Percentiles rank a stretch among this genome's conserved stretches.
Conservation (phyloP, 2,329 filamentous ascomycete genomes). For the Cladosporium oxysporum region DNA sequence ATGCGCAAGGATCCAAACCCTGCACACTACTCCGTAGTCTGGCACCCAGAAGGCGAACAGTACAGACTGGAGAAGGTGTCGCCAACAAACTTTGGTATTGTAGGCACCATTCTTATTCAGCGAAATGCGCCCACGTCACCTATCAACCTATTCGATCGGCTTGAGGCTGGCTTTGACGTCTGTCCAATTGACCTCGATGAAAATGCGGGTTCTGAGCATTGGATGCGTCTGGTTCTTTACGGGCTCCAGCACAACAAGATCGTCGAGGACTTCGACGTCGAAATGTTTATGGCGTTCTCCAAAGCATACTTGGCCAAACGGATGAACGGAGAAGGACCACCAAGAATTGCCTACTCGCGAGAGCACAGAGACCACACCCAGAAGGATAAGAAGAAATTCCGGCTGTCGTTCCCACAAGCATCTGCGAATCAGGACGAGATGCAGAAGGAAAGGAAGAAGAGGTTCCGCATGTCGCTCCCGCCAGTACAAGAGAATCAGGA, state of each 20-base stretch:
- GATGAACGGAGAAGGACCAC: slow-evolving; percentile 20
- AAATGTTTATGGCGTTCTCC: slow-evolving; percentile 26
- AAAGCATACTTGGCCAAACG: slow-evolving; percentile 23
- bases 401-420: slow-evolving; percentile 16
- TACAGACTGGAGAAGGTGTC: slow-evolving; percentile 17
- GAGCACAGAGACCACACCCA: slow-evolving; percentile 19
- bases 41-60: slow-evolving; percentile 9
- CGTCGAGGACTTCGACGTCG: slow-evolving; percentile 23
- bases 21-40: slow-evolving; percentile 21
- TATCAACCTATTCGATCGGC: slow-evolving; percentile 9
- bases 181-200: slow-evolving; percentile 4
- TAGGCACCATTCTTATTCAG: slow-evolving; percentile 24
- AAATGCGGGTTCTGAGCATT: slow-evolving; percentile 19
- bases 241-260: slow-evolving; percentile 21
- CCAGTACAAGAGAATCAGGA: background rate
- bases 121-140: slow-evolving; percentile 19
- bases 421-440: background rate
- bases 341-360: slow-evolving; percentile 20
- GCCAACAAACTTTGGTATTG: slow-evolving; percentile 22
- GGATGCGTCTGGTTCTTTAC: slow-evolving; percentile 23
- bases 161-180: slow-evolving; percentile 19
- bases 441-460: slow-evolving; percentile 19
- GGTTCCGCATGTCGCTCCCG: background rate
- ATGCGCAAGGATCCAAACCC: slow-evolving; percentile 20
- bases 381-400: slow-evolving; percentile 21